Base-by-base conservation (phyloP, 257 asterid species). In the Catharanthus roseus region DNA sequence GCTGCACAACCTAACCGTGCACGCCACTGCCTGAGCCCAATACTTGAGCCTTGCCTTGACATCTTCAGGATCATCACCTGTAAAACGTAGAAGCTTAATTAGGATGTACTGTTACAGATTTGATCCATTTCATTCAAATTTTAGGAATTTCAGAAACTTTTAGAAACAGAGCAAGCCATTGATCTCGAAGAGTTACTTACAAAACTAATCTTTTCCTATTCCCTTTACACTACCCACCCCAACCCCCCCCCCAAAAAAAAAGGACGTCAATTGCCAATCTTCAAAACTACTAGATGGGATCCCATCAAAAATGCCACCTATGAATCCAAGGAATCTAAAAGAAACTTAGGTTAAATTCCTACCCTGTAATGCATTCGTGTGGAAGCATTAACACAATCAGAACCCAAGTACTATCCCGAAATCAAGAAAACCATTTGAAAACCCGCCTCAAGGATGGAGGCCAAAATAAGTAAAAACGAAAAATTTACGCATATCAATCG, bases 1-100 rank as follows among this genome's bases (percentile, higher is more conserved):
- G 69, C 71, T 78, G 67, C 86, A 82, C 50, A 82, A 82, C 33
- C 69, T 73, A 26, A 82, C 83, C 0, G 83, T 78, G 78, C 86
- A 82, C 3, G 83, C 86, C 1, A 78, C 83, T 21, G 86, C 81
- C 62, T 82, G 83, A 12, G 86, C 86, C 86, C 86, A 82, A 49
- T 72, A 82, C 72, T 78, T 82, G 49, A 82, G 83, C 75, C 86
- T 79, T 61, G 86, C 83, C 67, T 82, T 82, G 28, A 82, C 83
- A 60, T 78, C 86, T 69, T 82, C 86, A 34, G 86, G 86, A 74
- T 78, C 81, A 70, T 82, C 86, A 70, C 83, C 86, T 82, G 18
- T 41, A 49, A 42, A 50, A 44, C 8, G 3, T 72, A 3, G 69
- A 36, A 68, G 10, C 44, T 36, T 45, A 13, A 39, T 45, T 11